phyloP scores from a whole-genome alignment of 208 protist species.

The Leishmania turanica region DNA sequence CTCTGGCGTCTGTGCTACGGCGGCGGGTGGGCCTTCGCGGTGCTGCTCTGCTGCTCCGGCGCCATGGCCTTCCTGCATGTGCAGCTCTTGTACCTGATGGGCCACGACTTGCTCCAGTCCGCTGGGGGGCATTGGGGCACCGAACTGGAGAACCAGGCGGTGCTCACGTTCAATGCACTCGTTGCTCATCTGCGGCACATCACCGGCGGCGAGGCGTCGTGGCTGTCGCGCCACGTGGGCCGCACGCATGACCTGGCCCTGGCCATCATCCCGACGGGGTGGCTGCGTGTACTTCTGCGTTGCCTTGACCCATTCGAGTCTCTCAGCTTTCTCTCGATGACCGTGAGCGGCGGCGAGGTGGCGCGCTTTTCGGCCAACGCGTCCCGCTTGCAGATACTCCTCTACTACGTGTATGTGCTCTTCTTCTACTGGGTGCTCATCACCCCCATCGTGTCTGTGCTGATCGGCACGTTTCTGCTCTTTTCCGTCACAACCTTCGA shows the following conservation, averaged over 20 bases:
- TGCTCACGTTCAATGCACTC: conserved; percentile 18
- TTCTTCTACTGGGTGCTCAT: conserved; percentile 84
- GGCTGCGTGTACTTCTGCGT: conserved; percentile 40
- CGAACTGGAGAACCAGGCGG: conserved; percentile 57
- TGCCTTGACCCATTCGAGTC: conserved; percentile 67
- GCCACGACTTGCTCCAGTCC: conserved; percentile 52
- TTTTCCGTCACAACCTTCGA: conserved; percentile 73
- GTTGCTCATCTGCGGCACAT: conserved; percentile 24
- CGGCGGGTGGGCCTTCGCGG: conserved; percentile 49
- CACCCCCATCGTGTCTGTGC: conserved; percentile 74
- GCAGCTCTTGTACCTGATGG: conserved; percentile 51
- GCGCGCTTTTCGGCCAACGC: conserved; percentile 45
- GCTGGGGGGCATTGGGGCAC: conserved; percentile 51
- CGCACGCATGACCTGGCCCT: conserved; percentile 15
- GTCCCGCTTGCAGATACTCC: conserved; percentile 43
- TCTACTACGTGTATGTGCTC: conserved; percentile 75
- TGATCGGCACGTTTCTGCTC: conserved; percentile 78
- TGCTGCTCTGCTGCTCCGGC: conserved; percentile 49
- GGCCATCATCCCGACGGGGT: conserved; percentile 25
- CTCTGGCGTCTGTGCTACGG: conserved; percentile 58
- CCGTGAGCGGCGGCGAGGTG: conserved; percentile 43
- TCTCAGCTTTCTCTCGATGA: conserved; percentile 55
- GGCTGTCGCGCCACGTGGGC: conserved; percentile 9
- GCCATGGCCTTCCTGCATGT: conserved; percentile 57
- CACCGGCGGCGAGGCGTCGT: conserved; percentile 31